phyloP scores from a whole-genome alignment of 1,139 yeast genomes.

The Hyphopichia khmerensis region DNA sequence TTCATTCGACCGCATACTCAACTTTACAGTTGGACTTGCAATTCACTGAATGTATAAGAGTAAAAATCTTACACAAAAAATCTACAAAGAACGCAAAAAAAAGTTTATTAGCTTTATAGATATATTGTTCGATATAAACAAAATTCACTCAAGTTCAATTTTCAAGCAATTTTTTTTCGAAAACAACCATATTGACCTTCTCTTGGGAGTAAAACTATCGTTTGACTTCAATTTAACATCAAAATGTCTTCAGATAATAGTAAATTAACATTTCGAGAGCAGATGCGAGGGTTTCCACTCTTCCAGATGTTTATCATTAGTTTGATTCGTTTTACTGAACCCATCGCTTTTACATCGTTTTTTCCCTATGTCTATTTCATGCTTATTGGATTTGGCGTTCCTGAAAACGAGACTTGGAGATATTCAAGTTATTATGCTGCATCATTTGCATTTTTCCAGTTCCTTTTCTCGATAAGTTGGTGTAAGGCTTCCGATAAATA shows the following conservation, averaged over 20 bases:
- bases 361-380: constrained; percentile 66
- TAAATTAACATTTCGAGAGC: constrained; percentile 1
- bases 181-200: too few relatives aligned
- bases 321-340: constrained; percentile 55
- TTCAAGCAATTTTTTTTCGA: too few relatives aligned
- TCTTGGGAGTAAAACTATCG: too few relatives aligned
- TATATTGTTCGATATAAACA: too few relatives aligned
- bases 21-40: too few relatives aligned
- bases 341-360: constrained; percentile 61
- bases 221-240: neutral
- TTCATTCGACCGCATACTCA: too few relatives aligned
- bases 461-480: constrained; percentile 58
- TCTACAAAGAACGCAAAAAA: too few relatives aligned
- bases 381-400: constrained; percentile 56
- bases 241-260: neutral
- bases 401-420: constrained; percentile 51
- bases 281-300: constrained; percentile 44
- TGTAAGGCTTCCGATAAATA: constrained; percentile 52
- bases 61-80: too few relatives aligned
- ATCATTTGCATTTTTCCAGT: constrained; percentile 54
- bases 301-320: constrained; percentile 49
- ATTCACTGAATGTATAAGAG: too few relatives aligned
- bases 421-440: constrained; percentile 63
- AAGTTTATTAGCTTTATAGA: too few relatives aligned
- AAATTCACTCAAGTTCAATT: too few relatives aligned